Percentiles rank a stretch among this genome's conserved stretches.
Conservation (phyloP, 1,139 yeast genomes). For the Suhomyces yuchorum region DNA sequence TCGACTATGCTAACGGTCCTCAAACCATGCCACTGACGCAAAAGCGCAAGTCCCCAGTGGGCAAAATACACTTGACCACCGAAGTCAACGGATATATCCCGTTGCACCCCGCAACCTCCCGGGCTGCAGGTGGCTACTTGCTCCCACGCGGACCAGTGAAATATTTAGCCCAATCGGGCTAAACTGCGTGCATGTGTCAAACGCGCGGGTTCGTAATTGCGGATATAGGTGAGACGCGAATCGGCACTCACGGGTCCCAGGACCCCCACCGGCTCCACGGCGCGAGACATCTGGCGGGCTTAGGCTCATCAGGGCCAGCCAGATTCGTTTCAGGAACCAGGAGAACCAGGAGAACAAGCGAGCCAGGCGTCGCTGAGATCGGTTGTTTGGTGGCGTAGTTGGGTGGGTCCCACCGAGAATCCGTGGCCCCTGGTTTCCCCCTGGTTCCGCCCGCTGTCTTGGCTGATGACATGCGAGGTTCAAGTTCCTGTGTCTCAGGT, state of each 20-base stretch:
- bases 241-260: neutral
- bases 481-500: no score
- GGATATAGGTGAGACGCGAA: constrained; percentile 2
- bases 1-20: constrained; percentile 2
- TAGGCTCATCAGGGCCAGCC: no score
- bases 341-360: no score
- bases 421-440: neutral
- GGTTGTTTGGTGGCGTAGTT: no score
- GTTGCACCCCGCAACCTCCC: neutral
- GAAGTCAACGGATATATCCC: neutral
- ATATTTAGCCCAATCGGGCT: constrained; percentile 2
- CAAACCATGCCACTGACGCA: neutral
- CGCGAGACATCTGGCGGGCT: no score
- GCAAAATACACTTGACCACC: neutral
- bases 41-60: neutral
- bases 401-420: no score
- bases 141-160: neutral
- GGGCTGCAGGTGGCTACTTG: neutral
- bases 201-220: neutral
- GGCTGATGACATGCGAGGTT: neutral
- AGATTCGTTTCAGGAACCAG: no score
- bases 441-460: neutral
- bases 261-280: neutral
- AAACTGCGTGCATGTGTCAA: constrained; percentile 4
- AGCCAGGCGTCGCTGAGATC: no score